Conservation (phyloP, 139 green algal species). For the Chlorella vulgaris region DNA sequence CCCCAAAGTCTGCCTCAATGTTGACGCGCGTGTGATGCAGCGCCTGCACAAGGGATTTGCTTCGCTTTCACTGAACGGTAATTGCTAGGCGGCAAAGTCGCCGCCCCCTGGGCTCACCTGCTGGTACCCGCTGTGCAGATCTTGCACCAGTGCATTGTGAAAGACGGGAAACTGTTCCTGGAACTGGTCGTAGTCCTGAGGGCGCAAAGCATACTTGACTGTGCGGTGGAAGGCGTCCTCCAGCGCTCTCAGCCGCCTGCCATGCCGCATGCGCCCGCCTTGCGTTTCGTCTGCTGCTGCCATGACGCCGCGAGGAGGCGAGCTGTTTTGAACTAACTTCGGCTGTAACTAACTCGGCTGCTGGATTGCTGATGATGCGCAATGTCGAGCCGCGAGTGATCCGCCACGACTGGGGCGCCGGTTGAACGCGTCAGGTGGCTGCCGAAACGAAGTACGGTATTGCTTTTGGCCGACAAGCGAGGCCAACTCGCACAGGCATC, state of each 20-base stretch:
- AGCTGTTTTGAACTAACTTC: background rate
- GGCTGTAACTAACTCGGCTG: too few species aligned
- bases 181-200: conserved; percentile 11
- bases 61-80: background rate
- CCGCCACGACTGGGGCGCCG: too few species aligned
- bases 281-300: background rate
- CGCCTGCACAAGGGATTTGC: background rate
- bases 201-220: conserved; percentile 40
- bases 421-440: too few species aligned
- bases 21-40: conserved; percentile 30
- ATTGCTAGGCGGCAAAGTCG: background rate
- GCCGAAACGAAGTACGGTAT: too few species aligned
- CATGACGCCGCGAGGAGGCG: background rate
- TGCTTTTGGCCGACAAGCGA: too few species aligned
- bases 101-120: conserved; percentile 10
- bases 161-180: conserved; percentile 16
- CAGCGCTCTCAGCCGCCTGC: conserved; percentile 33
- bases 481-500: too few species aligned
- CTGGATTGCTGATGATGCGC: too few species aligned
- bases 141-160: background rate
- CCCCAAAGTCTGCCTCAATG: conserved; percentile 31
- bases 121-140: conserved; percentile 18
- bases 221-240: conserved; percentile 38
- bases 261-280: background rate
- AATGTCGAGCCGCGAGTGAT: too few species aligned